Evolutionary conservation across 1,139 yeast species (phyloP), one percentile per base, ranked within the genome.

Genomic region (Meyerozyma carpophila): DNA sequence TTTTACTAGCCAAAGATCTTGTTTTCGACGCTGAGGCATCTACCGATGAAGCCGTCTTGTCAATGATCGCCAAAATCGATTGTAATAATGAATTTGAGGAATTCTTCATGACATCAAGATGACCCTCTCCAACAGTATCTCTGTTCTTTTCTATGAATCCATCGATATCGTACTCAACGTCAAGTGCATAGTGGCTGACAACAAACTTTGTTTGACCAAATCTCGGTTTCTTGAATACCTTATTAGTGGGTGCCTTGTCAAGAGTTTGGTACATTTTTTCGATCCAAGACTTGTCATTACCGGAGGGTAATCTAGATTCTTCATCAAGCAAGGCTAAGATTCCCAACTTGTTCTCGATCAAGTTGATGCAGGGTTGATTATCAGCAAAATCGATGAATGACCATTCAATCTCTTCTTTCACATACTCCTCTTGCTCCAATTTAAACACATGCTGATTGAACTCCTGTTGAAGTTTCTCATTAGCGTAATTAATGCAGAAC

Each of bases 371-470:
- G 7, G 98, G 98, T 69, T 93, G 98, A 63, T 94, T 94, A 63
- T 93, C 99, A 45, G 94, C 82, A 59, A 91, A 93, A 57, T 93
- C 98, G 56, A 93, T 93, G 61, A 93, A 93, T 13, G 94, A 85
- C 98, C 98, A 93, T 64, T 91, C 94, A 51, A 93, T 91, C 57
- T 91, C 88, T 70, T 93, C 98, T 47, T 79, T 79, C 41, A 90
- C 75, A 62, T 93, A 93, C 60, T 93, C 97, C 61, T 91, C 97
- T 70, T 93, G 98, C 61, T 93, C 98, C 50, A 93, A 77, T 62
- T 91, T 93, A 76, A 93, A 93, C 41, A 93, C 98, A 61, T 93
- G 98, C 65, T 91, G 98, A 59, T 91, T 93, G 65, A 93, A 93
- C 62, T 91, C 98, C 66, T 93, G 98, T 66, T 93, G 98, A 55